Base-by-base conservation (phyloP, 768 basidiomycete species). In the Tricholoma matsutake region DNA sequence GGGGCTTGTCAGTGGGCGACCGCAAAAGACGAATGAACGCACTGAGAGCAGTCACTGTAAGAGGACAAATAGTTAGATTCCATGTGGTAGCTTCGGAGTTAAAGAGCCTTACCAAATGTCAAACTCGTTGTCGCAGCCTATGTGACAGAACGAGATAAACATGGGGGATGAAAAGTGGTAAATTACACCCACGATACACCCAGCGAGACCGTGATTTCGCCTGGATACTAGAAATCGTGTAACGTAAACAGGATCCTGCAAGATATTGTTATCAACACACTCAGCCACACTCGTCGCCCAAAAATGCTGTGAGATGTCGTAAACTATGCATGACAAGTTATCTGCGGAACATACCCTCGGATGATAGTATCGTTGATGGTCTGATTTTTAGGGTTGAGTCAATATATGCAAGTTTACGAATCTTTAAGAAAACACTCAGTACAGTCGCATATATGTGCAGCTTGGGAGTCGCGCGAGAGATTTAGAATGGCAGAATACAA, bases 381-480 rank as follows among this genome's bases (percentile, higher is more conserved):
- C n/a, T n/a, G n/a, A n/a, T n/a, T n/a, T n/a, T n/a, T n/a, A n/a
- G n/a, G n/a, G n/a, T n/a, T 67, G n/a, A n/a, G n/a, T n/a, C n/a
- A n/a, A n/a, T n/a, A n/a, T n/a, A n/a, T n/a, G n/a, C n/a, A n/a
- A n/a, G n/a, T n/a, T n/a, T n/a, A n/a, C n/a, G n/a, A n/a, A n/a
- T n/a, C n/a, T n/a, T n/a, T n/a, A n/a, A n/a, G n/a, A n/a, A n/a
- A n/a, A n/a, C n/a, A n/a, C n/a, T n/a, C n/a, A n/a, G 54, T 56
- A 73, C 73, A 32, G 72, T 73, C 16, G 71, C 58, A 57, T 65
- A 69, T 3, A 72, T 66, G 58, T 73, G 71, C 2, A n/a, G 63
- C 54, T 70, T 73, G 22, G 18, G 10, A 22, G 20, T n/a, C 6
- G 16, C 16, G 13, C 7, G 45, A 22, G 18, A 47, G 45, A 7